phyloP scores from a whole-genome alignment of 768 basidiomycete genomes.

The Chiua virens region DNA sequence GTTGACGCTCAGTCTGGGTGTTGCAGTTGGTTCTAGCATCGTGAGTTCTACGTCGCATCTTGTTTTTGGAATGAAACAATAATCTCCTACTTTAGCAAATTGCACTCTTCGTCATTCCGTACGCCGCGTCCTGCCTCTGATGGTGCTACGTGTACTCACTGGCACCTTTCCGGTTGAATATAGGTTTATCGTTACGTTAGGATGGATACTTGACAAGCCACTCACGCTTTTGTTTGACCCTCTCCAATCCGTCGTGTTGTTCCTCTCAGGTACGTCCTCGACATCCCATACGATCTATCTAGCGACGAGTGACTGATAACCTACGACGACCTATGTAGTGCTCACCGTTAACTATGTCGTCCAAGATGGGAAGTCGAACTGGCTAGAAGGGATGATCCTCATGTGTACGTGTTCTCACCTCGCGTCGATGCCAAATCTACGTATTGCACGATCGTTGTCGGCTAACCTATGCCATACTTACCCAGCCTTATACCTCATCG shows the following conservation, averaged over 20 bases:
- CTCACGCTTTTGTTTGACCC: constrained; percentile 84
- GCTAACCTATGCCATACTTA: neutral
- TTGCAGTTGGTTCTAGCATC: constrained; percentile 86
- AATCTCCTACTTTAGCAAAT: constrained; percentile 54
- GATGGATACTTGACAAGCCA: constrained; percentile 79
- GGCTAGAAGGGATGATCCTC: constrained; percentile 87
- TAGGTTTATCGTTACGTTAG: constrained; percentile 74
- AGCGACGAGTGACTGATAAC: neutral
- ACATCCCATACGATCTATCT: neutral
- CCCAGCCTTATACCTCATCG: constrained; percentile 53
- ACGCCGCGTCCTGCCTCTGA: constrained; percentile 18
- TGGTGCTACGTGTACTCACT: constrained; percentile 8
- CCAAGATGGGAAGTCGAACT: constrained; percentile 86
- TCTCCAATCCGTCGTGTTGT: constrained; percentile 57
- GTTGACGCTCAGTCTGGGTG: constrained; percentile 80
- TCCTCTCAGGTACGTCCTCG: constrained; percentile 22
- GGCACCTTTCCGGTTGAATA: neutral
- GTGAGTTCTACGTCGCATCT: constrained; percentile 41
- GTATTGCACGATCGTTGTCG: no score
- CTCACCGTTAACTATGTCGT: constrained; percentile 85
- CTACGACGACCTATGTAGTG: constrained; percentile 40
- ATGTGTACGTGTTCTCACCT: constrained; percentile 44
- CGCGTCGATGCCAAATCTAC: no score
- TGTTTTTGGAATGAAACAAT: neutral
- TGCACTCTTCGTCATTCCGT: constrained; percentile 67